A percentile compares a stretch with the other conserved stretches of the same genome.
These are phyloP conservation scores for Auriscalpium orientale DNA, from an alignment of 768 basidiomycete species.

Conservation along the genomic window DNA sequence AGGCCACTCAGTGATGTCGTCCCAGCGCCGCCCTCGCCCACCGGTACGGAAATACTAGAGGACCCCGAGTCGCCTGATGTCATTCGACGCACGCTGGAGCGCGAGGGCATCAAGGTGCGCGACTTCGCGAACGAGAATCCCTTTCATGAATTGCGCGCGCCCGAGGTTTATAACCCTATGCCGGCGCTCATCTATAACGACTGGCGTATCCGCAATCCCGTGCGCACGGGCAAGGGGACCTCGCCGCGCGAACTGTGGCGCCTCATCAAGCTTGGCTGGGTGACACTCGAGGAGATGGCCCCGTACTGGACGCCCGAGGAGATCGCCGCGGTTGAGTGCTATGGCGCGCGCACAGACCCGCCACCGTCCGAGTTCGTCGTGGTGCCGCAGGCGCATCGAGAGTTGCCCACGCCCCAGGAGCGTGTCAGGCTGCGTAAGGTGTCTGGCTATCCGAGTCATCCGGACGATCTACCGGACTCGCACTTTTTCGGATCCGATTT, in stretches of 20 bases:
- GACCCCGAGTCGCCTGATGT: slow-evolving; percentile 1
- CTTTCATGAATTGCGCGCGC: slow-evolving; percentile 6
- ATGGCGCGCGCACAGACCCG: slow-evolving; percentile 16
- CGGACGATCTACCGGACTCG: slow-evolving; percentile 17
- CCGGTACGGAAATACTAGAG: not conserved
- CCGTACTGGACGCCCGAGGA: slow-evolving; percentile 16
- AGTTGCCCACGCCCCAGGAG: slow-evolving; percentile 18
- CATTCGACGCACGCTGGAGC: slow-evolving; percentile 3
- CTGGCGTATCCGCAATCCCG: slow-evolving; percentile 20
- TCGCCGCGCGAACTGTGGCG: slow-evolving; percentile 18
- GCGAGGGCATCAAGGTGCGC: slow-evolving; percentile 25
- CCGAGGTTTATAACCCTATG: slow-evolving; percentile 20
- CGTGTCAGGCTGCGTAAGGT: slow-evolving; percentile 14
- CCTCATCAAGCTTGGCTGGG: slow-evolving; percentile 21
- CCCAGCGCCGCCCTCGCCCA: not conserved
- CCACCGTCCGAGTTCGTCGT: slow-evolving; percentile 19
- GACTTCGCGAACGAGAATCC: slow-evolving; percentile 22
- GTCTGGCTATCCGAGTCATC: not conserved
- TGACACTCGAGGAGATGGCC: slow-evolving; percentile 20
- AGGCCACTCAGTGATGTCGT: too few species aligned
- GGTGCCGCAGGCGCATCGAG: not conserved
- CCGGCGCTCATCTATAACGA: slow-evolving; percentile 20
- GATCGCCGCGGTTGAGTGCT: slow-evolving; percentile 13
- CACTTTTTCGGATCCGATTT: slow-evolving; percentile 10
- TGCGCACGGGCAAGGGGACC: slow-evolving; percentile 4